A percentile compares a stretch with the other conserved stretches of the same genome.
phyloP scores from a whole-genome alignment of 441 rosid species.

The Erodium trifolium region DNA sequence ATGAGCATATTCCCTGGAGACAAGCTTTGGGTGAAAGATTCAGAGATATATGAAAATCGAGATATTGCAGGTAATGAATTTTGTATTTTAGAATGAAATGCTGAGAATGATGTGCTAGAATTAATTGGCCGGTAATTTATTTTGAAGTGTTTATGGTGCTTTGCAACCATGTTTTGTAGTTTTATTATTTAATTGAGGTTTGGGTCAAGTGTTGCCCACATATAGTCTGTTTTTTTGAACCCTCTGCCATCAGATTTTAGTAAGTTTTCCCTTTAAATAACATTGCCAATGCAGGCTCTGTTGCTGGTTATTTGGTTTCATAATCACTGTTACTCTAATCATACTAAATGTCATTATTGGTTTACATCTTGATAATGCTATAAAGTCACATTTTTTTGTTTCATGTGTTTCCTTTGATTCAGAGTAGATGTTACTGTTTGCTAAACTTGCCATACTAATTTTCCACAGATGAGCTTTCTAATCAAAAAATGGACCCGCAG shows the following conservation, averaged over 20 bases:
- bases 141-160: not conserved
- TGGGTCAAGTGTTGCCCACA: not conserved
- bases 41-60: slow-evolving; percentile 87
- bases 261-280: not conserved
- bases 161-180: not conserved
- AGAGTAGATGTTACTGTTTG: slow-evolving; percentile 16
- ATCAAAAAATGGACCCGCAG: slow-evolving; percentile 45
- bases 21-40: slow-evolving; percentile 94
- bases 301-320: not conserved
- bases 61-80: slow-evolving; percentile 84
- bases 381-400: not conserved
- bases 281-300: not conserved
- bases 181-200: not conserved
- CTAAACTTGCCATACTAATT: slow-evolving; percentile 16
- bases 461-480: slow-evolving; percentile 75
- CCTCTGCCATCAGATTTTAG: not conserved
- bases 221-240: not conserved
- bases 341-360: not conserved
- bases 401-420: not conserved
- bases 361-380: not conserved
- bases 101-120: not conserved
- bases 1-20: slow-evolving; percentile 92
- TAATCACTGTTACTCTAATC: not conserved
- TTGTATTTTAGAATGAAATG: slow-evolving; percentile 2
- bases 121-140: not conserved